Evolutionary conservation across 2,329 filamentous ascomycete species (phyloP), one percentile per base, ranked within the genome.

Genomic region (Diaporthe velutina): DNA sequence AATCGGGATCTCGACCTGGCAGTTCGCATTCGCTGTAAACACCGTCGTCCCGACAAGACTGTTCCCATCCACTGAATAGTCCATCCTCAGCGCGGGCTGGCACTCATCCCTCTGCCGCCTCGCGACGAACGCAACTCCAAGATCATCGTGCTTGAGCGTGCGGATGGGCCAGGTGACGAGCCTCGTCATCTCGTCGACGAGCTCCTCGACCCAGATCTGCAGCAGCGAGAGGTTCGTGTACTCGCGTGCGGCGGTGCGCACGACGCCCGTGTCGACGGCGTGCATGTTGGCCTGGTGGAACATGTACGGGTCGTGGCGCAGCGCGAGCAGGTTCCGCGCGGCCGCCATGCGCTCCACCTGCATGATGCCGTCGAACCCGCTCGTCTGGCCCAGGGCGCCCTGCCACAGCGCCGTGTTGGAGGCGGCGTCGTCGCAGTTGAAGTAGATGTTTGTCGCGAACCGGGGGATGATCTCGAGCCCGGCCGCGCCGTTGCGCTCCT

Each of bases 241-340:
- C 42, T 48, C 42, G 42, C 42, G 61, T 2, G 61, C 30, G 30
- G 61, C 42, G 28, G 61, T 66, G 4, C 30, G 61, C 28, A 66
- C 61, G 61, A 50, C 61, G 42, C 61, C 61, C 42, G 61, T 66
- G 42, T 66, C 61, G 30, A 66, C 61, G 42, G 61, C 61, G 42
- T 66, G 61, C 61, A 66, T 15, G 42, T 66, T 66, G 12, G 61
- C 61, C 61, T 66, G 61, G 61, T 66, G 61, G 61, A 66, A 66
- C 61, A 66, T 66, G 61, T 66, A 66, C 42, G 61, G 61, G 30
- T 66, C 61, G 30, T 66, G 61, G 28, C 61, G 61, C 6, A 66
- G 61, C 28, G 61, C 61, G 61, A 66, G 61, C 8, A 66, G 61
- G 61, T 66, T 66, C 12, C 61, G 61, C 42, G 61, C 28, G 19